phyloP scores from a whole-genome alignment of 1,139 yeast genomes.

The Candida neerlandica region DNA sequence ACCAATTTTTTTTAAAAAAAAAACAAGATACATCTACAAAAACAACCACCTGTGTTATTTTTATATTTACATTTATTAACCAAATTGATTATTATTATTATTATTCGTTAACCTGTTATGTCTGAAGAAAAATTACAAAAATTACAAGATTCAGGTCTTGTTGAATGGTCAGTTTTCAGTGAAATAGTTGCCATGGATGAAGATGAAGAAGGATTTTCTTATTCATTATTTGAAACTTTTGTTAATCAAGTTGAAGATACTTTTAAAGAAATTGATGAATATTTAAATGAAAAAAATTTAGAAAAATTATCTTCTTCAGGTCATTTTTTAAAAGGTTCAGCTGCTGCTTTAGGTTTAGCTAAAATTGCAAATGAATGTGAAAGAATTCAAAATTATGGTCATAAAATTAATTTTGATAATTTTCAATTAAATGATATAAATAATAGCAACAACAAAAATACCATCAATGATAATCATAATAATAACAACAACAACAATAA shows the following conservation, averaged over 20 bases:
- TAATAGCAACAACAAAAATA: not conserved
- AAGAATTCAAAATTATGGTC: slow-evolving; percentile 89
- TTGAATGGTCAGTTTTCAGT: slow-evolving; percentile 86
- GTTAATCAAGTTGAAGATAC: slow-evolving; percentile 88
- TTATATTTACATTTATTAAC: too few relatives aligned
- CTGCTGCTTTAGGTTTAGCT: slow-evolving; percentile 88
- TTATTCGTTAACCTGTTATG: too few relatives aligned
- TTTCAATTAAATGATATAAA: slow-evolving; percentile 24
- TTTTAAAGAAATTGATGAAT: slow-evolving; percentile 67
- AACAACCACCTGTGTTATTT: too few relatives aligned
- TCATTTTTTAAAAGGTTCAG: slow-evolving; percentile 92
- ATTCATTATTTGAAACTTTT: slow-evolving; percentile 75
- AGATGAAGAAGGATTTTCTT: slow-evolving; percentile 86
- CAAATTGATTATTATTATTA: too few relatives aligned
- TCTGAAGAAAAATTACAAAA: slow-evolving; percentile 38
- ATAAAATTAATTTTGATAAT: slow-evolving; percentile 49
- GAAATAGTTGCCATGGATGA: slow-evolving; percentile 94
- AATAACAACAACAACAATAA: slow-evolving; percentile 6
- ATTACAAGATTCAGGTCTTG: slow-evolving; percentile 59
- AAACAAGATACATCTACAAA: too few relatives aligned
- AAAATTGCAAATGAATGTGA: slow-evolving; percentile 88
- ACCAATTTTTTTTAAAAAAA: too few relatives aligned
- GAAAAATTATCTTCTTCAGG: slow-evolving; percentile 73
- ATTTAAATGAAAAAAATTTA: slow-evolving; percentile 52
- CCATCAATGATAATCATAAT: slow-evolving; percentile 11